Conservation (phyloP, 2,329 filamentous ascomycete species). For the Rhinocladiella similis region DNA sequence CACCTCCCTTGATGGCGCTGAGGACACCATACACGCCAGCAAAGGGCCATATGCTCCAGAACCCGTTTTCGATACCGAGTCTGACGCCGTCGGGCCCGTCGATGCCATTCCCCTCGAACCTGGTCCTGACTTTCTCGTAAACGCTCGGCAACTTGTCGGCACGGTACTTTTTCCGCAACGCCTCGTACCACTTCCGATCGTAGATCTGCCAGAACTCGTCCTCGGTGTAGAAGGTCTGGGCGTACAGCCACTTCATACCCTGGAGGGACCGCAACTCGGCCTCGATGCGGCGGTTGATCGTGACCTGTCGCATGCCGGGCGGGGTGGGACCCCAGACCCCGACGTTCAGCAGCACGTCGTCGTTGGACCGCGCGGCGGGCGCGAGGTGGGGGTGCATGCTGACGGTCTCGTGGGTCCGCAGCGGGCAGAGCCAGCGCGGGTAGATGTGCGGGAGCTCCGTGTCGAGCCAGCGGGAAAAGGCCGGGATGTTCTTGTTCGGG, state of each 20-base stretch:
- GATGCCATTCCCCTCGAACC: slow-evolving; percentile 20
- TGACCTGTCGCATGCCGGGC: slow-evolving; percentile 56
- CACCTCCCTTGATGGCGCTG: slow-evolving; percentile 26
- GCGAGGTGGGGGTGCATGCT: slow-evolving; percentile 22
- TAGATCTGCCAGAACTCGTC: slow-evolving; percentile 48
- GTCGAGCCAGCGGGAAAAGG: slow-evolving; percentile 56
- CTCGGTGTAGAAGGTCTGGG: slow-evolving; percentile 79
- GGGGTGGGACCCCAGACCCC: slow-evolving; percentile 81
- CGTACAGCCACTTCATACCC: slow-evolving; percentile 85
- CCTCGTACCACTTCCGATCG: slow-evolving; percentile 40
- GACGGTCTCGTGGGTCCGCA: slow-evolving; percentile 29
- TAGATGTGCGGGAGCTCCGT: slow-evolving; percentile 45
- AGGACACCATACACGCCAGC: slow-evolving; percentile 27
- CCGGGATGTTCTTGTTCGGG: slow-evolving; percentile 52
- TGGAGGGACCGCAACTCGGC: slow-evolving; percentile 66
- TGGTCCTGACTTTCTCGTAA: slow-evolving; percentile 39
- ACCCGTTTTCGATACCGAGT: slow-evolving; percentile 19
- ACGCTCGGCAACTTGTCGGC: slow-evolving; percentile 37
- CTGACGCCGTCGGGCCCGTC: slow-evolving; percentile 14
- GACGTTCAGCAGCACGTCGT: slow-evolving; percentile 50
- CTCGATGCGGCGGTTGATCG: slow-evolving; percentile 72
- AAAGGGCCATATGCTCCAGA: slow-evolving; percentile 28
- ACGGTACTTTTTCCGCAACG: slow-evolving; percentile 40
- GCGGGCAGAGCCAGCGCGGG: slow-evolving; percentile 61
- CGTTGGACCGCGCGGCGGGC: background rate